These are phyloP conservation scores for Picocystis sp. DNA, from an alignment of 163 green algal species.

Conservation along the genomic window DNA sequence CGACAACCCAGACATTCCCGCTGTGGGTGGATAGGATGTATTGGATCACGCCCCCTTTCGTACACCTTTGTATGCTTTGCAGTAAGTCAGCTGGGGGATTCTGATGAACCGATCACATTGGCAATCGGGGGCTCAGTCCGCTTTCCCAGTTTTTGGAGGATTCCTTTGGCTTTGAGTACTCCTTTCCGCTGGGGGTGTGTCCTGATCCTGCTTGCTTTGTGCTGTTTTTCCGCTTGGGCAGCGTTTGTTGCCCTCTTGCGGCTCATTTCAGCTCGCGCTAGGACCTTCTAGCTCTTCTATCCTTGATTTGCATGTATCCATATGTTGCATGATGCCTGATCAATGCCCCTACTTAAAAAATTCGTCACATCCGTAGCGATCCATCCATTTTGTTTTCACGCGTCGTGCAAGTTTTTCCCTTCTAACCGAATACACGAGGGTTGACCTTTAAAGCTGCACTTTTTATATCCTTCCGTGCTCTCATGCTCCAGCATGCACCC, in stretches of 20 bases:
- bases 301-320: too few relatives aligned
- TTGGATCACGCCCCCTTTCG: constrained; percentile 26
- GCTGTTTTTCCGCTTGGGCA: constrained; percentile 9
- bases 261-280: constrained; percentile 23
- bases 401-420: too few relatives aligned
- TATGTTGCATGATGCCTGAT: too few relatives aligned
- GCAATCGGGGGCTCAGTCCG: constrained; percentile 1
- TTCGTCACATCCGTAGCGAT: too few relatives aligned
- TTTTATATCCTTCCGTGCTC: too few relatives aligned
- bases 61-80: constrained; percentile 57
- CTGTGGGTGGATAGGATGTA: constrained; percentile 31
- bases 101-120: constrained; percentile 13
- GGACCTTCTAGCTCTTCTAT: too few relatives aligned
- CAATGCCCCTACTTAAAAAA: too few relatives aligned
- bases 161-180: constrained; percentile 29
- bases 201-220: constrained; percentile 23
- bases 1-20: constrained; percentile 23
- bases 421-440: too few relatives aligned
- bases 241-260: constrained; percentile 19
- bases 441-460: too few relatives aligned
- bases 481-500: too few relatives aligned
- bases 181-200: constrained; percentile 21
- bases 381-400: too few relatives aligned
- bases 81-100: constrained; percentile 32
- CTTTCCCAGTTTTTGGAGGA: constrained; percentile 16